phyloP scores from a whole-genome alignment of 1,284 basidiomycete genomes.

The Rhodotorula sp. region DNA sequence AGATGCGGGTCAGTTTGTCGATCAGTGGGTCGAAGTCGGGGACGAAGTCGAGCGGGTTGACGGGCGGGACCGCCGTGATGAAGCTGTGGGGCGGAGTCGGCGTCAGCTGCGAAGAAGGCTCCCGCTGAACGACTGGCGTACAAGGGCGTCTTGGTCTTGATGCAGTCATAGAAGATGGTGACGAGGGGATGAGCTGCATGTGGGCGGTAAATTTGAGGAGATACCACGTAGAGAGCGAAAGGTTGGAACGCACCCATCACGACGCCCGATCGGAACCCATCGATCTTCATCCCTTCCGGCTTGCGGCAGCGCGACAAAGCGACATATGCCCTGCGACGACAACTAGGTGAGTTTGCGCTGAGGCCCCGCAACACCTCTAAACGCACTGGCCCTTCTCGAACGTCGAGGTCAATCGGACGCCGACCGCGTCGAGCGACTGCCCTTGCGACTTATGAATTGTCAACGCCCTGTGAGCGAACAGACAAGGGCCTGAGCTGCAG shows the following conservation, averaged over 20 bases:
- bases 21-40: slow-evolving; percentile 26
- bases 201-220: neutral
- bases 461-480: slow-evolving; percentile 10
- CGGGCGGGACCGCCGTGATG: neutral
- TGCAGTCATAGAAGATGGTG: slow-evolving; percentile 29
- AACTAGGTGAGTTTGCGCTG: too few relatives aligned
- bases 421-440: slow-evolving; percentile 37
- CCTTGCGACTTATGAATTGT: slow-evolving; percentile 39
- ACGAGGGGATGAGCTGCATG: slow-evolving; percentile 21
- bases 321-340: slow-evolving; percentile 31
- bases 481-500: neutral
- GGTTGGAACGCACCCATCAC: slow-evolving; percentile 24
- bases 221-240: neutral
- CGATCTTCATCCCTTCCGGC: slow-evolving; percentile 32
- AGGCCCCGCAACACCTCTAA: too few relatives aligned
- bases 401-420: slow-evolving; percentile 22
- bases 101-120: neutral
- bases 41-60: slow-evolving; percentile 27
- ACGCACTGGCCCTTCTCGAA: slow-evolving; percentile 40
- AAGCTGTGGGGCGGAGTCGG: slow-evolving; percentile 7
- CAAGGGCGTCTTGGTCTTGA: slow-evolving; percentile 23
- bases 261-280: slow-evolving; percentile 27
- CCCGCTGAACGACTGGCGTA: neutral
- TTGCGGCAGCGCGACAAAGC: slow-evolving; percentile 36
- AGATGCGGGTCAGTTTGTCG: slow-evolving; percentile 4